These are phyloP conservation scores for Colletotrichum salicis DNA, from an alignment of 2,329 filamentous ascomycete genomes.

Conservation along the genomic window DNA sequence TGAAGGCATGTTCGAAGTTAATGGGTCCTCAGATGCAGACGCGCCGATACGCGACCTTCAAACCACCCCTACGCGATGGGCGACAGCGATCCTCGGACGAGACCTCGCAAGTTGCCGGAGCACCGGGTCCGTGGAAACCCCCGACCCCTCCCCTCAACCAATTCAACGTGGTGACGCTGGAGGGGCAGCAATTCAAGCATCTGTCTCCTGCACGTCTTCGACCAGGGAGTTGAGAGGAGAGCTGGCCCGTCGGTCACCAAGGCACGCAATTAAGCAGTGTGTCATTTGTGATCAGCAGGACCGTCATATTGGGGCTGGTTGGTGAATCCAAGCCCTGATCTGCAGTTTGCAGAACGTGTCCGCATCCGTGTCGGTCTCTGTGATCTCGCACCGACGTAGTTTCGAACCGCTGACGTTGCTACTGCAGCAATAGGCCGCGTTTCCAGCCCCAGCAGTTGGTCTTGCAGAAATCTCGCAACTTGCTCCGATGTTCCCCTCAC, in stretches of 20 bases:
- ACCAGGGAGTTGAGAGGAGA: neutral
- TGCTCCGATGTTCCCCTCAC: neutral
- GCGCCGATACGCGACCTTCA: conserved; percentile 31
- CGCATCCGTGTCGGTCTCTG: conserved; percentile 1
- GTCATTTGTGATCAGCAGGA: conserved; percentile 9
- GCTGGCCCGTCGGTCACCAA: neutral
- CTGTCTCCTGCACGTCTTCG: conserved; percentile 21
- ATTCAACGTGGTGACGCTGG: conserved; percentile 9
- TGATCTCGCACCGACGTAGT: conserved; percentile 12
- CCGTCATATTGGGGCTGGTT: neutral
- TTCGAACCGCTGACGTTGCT: conserved; percentile 19
- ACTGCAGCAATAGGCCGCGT: conserved; percentile 8
- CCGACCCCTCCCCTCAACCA: conserved; percentile 8
- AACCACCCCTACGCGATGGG: conserved; percentile 27
- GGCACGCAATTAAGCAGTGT: conserved; percentile 6
- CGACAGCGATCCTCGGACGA: conserved; percentile 17
- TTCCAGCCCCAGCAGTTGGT: neutral
- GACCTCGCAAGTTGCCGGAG: conserved; percentile 9
- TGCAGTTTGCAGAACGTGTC: conserved; percentile 1
- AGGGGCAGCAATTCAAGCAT: conserved; percentile 12
- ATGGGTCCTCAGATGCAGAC: conserved; percentile 9
- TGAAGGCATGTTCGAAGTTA: conserved; percentile 12
- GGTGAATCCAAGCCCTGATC: conserved; percentile 12
- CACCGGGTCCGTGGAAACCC: conserved; percentile 28
- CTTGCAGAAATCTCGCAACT: conserved; percentile 20